These are phyloP conservation scores for Amaranthus palmeri DNA, from an alignment of 148 eudicot genomes.

Conservation along the genomic window DNA sequence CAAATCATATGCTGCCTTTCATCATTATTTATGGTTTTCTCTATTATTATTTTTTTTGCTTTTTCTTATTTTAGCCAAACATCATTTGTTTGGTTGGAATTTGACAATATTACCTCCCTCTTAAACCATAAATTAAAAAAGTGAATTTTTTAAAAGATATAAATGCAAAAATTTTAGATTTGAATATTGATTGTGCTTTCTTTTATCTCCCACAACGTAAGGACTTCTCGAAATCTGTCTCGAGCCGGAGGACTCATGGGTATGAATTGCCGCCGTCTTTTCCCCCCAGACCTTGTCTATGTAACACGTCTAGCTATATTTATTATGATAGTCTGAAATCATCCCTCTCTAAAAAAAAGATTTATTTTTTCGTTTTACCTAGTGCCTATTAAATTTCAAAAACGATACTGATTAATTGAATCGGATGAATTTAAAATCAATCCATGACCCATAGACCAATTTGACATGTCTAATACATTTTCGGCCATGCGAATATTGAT, in stretches of 20 bases:
- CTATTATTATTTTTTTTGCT: neutral
- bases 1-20: constrained; percentile 22
- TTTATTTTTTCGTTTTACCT: too few relatives aligned
- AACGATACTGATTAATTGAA: too few relatives aligned
- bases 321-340: too few relatives aligned
- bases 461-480: neutral
- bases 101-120: constrained; percentile 7
- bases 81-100: constrained; percentile 4
- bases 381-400: too few relatives aligned
- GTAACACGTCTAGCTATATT: too few relatives aligned
- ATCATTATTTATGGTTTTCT: constrained; percentile 12
- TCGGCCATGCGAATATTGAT: constrained; percentile 13
- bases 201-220: neutral
- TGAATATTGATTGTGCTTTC: neutral
- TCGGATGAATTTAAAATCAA: too few relatives aligned
- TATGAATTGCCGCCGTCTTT: too few relatives aligned
- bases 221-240: neutral
- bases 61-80: constrained; percentile 25
- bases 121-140: neutral
- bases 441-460: too few relatives aligned
- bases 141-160: neutral
- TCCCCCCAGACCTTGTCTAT: too few relatives aligned
- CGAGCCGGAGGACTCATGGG: too few relatives aligned
- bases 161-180: neutral
- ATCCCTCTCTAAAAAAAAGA: too few relatives aligned